Evolutionary conservation across 1,139 yeast species (phyloP), one percentile per base, ranked within the genome.

Genomic region (Hansenula sp.): DNA sequence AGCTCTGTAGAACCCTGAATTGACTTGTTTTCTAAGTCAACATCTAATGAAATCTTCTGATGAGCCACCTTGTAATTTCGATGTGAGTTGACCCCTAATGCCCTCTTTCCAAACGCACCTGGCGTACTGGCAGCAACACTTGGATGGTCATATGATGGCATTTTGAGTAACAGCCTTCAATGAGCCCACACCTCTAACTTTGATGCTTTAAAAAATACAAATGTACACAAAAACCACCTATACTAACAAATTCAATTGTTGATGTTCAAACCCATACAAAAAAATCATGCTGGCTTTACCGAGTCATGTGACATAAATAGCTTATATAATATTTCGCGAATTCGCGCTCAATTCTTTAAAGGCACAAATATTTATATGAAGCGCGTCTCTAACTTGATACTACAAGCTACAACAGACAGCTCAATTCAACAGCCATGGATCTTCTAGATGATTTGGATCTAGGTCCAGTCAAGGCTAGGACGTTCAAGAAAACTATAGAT

Each of bases 1-100:
- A 92, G 65, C 57, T 89, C 97, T 0, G 97, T 88, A 51, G 77
- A 73, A 13, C 97, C 98, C n/a, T 62, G 62, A 11, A 82, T 62
- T 19, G 61, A 55, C 44, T 74, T 73, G 31, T 66, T 63, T 18
- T 79, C 71, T 32, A 84, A 61, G 57, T 83, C 88, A 5, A 84
- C 75, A 57, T 83, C 90, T 29, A 84, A 60, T 24, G 75, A 70
- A 12, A 84, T 81, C 49, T 81, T 71, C 57, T 84, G 94, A 57
- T 82, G 88, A 4, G 84, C 83, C 11, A 82, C 67, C 50, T 71
- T 77, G 50, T 79, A 71, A 37, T 53, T 53, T 20, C 52, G 33
- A 3, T 27, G 32, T 7, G 46, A 40, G 12, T 18, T 32, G 21
- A 37, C 9, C 2, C 32, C 34, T 13, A 29, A 21, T 10, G 36